Evolutionary conservation across 169 alveolate species (phyloP).

Genomic region (Pseudocohnilembus persalinus): DNA sequence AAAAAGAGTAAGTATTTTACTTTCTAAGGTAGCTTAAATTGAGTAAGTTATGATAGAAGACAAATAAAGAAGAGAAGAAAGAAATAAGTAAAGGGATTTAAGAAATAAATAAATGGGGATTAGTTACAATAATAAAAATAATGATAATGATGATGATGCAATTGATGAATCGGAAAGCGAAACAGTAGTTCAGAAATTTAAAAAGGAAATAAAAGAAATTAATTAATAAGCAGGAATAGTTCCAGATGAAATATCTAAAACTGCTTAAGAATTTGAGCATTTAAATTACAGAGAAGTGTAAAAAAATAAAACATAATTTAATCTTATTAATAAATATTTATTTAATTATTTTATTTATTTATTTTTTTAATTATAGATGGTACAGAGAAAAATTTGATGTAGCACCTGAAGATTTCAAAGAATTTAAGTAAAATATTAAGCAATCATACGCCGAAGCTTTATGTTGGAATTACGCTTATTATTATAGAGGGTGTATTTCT

Average conservation of each 20-base stretch:
- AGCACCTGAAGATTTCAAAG: conserved; percentile 69
- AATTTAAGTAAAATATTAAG: conserved; percentile 80
- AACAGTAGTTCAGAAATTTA: neutral
- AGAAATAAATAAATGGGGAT: conserved; percentile 46
- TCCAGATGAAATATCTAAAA: neutral
- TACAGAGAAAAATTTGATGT: conserved; percentile 49
- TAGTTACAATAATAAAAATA: conserved; percentile 3
- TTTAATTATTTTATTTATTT: too few species aligned
- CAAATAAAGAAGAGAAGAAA: conserved; percentile 80
- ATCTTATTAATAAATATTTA: neutral
- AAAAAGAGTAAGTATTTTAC: conserved; percentile 65
- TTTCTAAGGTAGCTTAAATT: conserved; percentile 79
- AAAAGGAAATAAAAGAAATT: conserved; percentile 16
- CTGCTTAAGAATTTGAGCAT: conserved; percentile 3
- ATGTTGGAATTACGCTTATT: conserved; percentile 95
- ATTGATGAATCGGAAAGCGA: conserved; percentile 37
- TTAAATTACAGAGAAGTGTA: conserved; percentile 1
- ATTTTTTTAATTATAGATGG: conserved; percentile 20
- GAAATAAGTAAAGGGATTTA: conserved; percentile 72
- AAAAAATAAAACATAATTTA: neutral
- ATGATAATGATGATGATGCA: conserved; percentile 25
- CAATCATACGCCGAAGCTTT: conserved; percentile 94
- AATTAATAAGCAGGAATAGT: conserved; percentile 24
- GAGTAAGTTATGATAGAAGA: conserved; percentile 79
- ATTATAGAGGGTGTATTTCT: conserved; percentile 93